Conservation (phyloP, 805 yeast species). For the Millerozyma acaciae region DNA sequence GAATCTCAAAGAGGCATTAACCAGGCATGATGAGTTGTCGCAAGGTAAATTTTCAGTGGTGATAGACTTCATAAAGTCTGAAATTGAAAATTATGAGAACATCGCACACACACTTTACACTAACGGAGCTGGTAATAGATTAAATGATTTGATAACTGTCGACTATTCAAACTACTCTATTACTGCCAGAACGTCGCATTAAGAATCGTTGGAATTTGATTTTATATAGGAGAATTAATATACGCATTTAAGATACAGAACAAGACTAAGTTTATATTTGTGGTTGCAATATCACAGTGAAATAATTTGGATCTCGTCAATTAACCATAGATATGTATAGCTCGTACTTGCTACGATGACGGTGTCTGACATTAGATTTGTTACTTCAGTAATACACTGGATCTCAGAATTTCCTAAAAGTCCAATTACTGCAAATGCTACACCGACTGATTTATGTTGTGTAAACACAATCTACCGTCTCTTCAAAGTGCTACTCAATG, state of each 20-base stretch:
- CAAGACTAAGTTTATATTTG: background rate
- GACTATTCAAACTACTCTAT: constrained; percentile 42
- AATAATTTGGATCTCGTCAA: background rate
- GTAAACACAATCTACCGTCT: constrained; percentile 12
- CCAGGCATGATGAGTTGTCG: constrained; percentile 42
- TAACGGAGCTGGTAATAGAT: constrained; percentile 10
- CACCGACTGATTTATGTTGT: constrained; percentile 10
- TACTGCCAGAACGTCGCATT: constrained; percentile 30
- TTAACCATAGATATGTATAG: constrained; percentile 2
- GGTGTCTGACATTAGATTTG: constrained; percentile 8
- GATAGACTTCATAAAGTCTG: constrained; percentile 41
- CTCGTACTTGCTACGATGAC: constrained; percentile 2
- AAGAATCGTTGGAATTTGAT: background rate
- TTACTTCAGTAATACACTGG: constrained; percentile 20
- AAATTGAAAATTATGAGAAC: constrained; percentile 29
- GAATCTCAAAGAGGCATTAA: constrained; percentile 39
- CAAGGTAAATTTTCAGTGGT: constrained; percentile 41
- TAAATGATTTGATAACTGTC: constrained; percentile 38
- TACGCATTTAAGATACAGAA: background rate
- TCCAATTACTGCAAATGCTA: constrained; percentile 9
- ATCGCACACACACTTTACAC: constrained; percentile 16
- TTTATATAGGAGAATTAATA: background rate
- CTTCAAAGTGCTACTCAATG: constrained; percentile 11
- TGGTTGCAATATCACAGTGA: constrained; percentile 2
- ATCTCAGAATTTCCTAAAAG: constrained; percentile 18